Conservation (phyloP, 495 filamentous ascomycete genomes). For the Aspergillus panamensis region DNA sequence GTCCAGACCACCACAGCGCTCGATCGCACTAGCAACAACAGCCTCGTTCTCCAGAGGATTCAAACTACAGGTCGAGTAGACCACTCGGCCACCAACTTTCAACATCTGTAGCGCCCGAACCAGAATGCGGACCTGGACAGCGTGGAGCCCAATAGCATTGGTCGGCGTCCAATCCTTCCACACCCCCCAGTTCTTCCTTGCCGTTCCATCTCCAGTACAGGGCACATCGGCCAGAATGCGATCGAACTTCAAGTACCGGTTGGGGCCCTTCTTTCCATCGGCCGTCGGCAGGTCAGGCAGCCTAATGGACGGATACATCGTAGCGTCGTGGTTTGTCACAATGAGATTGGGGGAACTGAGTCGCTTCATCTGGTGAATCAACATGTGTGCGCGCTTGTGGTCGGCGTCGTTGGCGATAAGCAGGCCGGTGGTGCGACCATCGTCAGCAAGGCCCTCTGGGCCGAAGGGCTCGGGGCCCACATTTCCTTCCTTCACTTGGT, state of each 20-base stretch:
- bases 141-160: conserved; percentile 78
- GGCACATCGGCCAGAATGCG: conserved; percentile 95
- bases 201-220: conserved; percentile 91
- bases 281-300: conserved; percentile 52
- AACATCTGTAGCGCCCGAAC: conserved; percentile 94
- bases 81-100: conserved; percentile 87
- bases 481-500: conserved; percentile 49
- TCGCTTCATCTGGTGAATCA: conserved; percentile 95
- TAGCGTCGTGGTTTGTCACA: conserved; percentile 97
- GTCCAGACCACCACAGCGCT: conserved; percentile 77
- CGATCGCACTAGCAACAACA: conserved; percentile 81
- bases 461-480: conserved; percentile 46
- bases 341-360: conserved; percentile 94
- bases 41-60: conserved; percentile 97
- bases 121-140: conserved; percentile 82
- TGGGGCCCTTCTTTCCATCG: conserved; percentile 48
- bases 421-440: conserved; percentile 83
- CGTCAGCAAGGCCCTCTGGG: conserved; percentile 60
- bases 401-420: conserved; percentile 94
- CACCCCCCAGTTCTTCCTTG: conserved; percentile 83
- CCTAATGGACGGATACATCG: conserved; percentile 87
- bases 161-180: conserved; percentile 92
- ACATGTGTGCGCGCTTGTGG: conserved; percentile 91
- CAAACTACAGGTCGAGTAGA: conserved; percentile 98
- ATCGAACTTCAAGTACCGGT: conserved; percentile 90